Percentiles rank a stretch among this genome's conserved stretches.
Conservation (phyloP, 192 early-diverging fungal species). For the Rhizoclosmatium globosum region DNA sequence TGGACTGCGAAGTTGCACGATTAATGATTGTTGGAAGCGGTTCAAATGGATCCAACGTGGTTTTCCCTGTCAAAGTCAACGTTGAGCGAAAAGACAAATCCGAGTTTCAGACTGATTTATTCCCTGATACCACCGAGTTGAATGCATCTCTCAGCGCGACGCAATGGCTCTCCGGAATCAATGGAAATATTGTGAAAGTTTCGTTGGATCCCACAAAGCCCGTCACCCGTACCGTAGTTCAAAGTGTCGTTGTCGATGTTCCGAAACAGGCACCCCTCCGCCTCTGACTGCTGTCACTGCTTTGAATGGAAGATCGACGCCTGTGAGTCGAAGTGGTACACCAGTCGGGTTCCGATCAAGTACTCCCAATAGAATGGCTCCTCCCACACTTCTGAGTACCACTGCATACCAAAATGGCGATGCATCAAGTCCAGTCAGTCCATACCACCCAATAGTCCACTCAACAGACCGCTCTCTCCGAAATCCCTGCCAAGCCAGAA, state of each 20-base stretch:
- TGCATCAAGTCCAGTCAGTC: neutral
- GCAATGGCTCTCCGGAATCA: constrained; percentile 66
- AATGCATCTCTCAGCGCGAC: constrained; percentile 58
- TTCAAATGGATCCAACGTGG: constrained; percentile 54
- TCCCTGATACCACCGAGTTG: constrained; percentile 72
- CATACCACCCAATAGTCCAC: no score
- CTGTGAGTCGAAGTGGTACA: neutral
- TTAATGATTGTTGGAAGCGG: constrained; percentile 52
- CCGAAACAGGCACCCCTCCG: neutral
- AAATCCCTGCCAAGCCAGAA: no score
- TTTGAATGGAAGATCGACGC: neutral
- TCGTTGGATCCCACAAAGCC: constrained; percentile 22
- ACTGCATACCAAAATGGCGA: neutral
- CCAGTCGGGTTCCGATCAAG: neutral
- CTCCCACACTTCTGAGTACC: neutral
- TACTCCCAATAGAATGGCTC: neutral
- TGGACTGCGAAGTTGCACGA: constrained; percentile 49
- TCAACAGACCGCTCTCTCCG: no score
- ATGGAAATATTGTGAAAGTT: neutral
- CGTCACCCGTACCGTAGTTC: neutral
- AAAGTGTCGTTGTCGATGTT: neutral
- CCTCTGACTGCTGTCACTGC: neutral
- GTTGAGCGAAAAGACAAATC: constrained; percentile 79
- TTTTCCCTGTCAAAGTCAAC: constrained; percentile 74
- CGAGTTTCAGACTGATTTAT: constrained; percentile 83